Base-by-base conservation (phyloP, 2,329 filamentous ascomycete species). In the Penicillium olsonii region DNA sequence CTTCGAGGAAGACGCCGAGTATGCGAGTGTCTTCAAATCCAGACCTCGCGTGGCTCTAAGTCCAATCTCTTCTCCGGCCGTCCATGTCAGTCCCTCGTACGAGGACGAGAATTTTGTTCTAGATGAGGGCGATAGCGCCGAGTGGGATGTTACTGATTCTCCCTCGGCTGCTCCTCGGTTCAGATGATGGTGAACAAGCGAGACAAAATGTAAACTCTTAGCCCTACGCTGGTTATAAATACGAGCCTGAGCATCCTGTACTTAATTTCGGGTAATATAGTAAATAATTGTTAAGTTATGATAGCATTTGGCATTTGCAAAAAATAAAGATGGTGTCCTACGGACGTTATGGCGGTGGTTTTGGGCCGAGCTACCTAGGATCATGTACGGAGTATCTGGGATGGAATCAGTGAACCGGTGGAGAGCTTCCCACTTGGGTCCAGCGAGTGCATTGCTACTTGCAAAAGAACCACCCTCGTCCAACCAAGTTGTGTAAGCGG, bases 1-100 rank as follows among this genome's bases (percentile, higher is more conserved):
- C 34, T 84, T 95, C 22, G 79, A 79, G 14, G 80, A 85, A 46
- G 85, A 90, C 57, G 78, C 81, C 4, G 90, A 95, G 52, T 88
- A 90, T 68, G 87, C 88, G 51, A 87, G 86, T 20, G 86, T 96
- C 1, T 96, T 96, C 68, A 89, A 86, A 71, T 92, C 88, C 55
- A 74, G 92, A 56, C 92, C 92, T 0, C 87, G 85, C 68, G 84
- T 96, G 57, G 85, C 86, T 56, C 82, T 83, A 10, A 95, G 90
- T 67, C 90, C 91, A 2, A 67, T 84, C 19, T 59, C 66, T 11
- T 72, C 72, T 0, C 71, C 72, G 5, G 65, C 65, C 31, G 68
- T 72, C n/a, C 68, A 72, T 62, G 52, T 69, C 14, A 62, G 61
- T 29, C 60, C 61, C 1, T 52, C 65, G 26, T 53, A 65, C 12